Percentiles rank a stretch among this genome's conserved stretches.
phyloP scores from a whole-genome alignment of 148 eudicot genomes.

The Camellia lanceoleosa region DNA sequence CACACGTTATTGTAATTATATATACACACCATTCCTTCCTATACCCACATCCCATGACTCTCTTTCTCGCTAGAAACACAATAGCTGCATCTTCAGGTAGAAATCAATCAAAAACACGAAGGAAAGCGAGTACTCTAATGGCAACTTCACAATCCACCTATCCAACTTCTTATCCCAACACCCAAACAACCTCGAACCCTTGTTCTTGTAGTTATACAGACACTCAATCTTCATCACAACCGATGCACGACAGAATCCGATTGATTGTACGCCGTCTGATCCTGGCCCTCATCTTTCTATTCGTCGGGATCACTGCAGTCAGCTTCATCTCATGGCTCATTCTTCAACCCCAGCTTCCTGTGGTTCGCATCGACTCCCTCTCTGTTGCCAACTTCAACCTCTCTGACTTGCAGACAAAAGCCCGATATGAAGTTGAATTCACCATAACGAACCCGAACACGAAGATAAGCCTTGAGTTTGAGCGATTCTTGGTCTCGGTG shows the following conservation, averaged over 20 bases:
- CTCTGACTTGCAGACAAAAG: background rate
- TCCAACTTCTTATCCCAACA: background rate
- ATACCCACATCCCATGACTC: no score
- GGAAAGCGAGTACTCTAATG: background rate
- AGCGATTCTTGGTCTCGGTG: background rate
- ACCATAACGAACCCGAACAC: background rate
- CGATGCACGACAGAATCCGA: background rate
- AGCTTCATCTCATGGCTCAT: slow-evolving; percentile 2
- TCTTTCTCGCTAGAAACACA: background rate
- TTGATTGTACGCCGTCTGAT: slow-evolving; percentile 3
- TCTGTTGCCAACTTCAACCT: background rate
- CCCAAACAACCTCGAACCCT: background rate
- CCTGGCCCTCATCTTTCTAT: background rate
- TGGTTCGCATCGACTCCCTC: background rate
- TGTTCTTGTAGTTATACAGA: background rate
- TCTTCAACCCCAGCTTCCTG: slow-evolving; percentile 1
- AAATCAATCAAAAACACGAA: background rate
- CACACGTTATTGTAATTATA: no score
- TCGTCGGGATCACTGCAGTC: background rate
- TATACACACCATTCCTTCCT: no score
- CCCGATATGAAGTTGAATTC: background rate
- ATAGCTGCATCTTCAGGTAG: no score
- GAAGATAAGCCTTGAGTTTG: background rate
- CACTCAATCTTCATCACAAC: background rate
- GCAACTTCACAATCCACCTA: background rate